These are phyloP conservation scores for Pseudocercospora eumusae DNA, from an alignment of 2,329 filamentous ascomycete species.

Conservation along the genomic window DNA sequence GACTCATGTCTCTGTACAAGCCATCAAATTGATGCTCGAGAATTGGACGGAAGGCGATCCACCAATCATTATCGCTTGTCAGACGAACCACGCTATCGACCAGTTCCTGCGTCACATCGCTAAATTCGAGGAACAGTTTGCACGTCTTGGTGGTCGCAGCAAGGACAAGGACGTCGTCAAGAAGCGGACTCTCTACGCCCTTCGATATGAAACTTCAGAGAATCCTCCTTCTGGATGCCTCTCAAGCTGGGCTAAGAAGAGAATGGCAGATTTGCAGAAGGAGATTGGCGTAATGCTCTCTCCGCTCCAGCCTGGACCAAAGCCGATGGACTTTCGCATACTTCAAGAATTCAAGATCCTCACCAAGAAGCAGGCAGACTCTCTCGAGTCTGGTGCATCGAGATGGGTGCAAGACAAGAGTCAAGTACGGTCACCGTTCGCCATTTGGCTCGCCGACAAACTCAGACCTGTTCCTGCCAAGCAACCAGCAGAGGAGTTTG, in stretches of 20 bases:
- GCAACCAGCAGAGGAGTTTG: conserved; percentile 52
- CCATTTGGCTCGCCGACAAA: conserved; percentile 59
- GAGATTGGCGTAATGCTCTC: conserved; percentile 47
- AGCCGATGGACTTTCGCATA: conserved; percentile 56
- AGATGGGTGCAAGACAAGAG: conserved; percentile 39
- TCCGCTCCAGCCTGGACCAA: conserved; percentile 45
- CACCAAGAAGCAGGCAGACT: conserved; percentile 63
- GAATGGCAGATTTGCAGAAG: conserved; percentile 48
- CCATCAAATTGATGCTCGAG: conserved; percentile 64
- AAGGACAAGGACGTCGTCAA: conserved; percentile 64
- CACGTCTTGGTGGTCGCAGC: conserved; percentile 70
- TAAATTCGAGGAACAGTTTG: conserved; percentile 62
- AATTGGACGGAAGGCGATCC: conserved; percentile 60
- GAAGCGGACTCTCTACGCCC: conserved; percentile 65
- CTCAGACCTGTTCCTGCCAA: conserved; percentile 50
- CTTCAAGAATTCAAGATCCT: conserved; percentile 62
- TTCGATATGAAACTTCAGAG: conserved; percentile 48
- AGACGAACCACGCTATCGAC: conserved; percentile 89
- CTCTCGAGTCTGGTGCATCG: conserved; percentile 55
- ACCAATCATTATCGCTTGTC: conserved; percentile 76
- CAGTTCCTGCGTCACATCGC: conserved; percentile 70
- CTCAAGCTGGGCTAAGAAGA: conserved; percentile 43
- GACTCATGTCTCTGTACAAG: conserved; percentile 75
- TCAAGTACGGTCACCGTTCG: conserved; percentile 44
- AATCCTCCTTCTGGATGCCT: conserved; percentile 46